Conservation (phyloP, 331 rosid species). For the Quercus lobata region DNA sequence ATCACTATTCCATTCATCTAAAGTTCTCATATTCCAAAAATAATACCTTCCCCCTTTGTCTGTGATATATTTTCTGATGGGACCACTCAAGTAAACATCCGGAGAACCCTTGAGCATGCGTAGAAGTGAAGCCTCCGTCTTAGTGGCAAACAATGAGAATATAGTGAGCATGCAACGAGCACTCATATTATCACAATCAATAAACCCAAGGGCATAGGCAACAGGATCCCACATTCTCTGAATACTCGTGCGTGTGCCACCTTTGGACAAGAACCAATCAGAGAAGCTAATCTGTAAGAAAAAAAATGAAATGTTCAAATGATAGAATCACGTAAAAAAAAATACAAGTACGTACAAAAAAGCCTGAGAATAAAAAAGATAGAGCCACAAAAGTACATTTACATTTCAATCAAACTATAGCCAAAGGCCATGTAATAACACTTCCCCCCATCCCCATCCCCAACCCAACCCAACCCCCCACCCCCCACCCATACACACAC, state of each 20-base stretch:
- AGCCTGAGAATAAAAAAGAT: neutral
- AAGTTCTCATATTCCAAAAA: neutral
- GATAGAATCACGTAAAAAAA: constrained; percentile 17
- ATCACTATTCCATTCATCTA: neutral
- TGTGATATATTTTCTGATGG: constrained; percentile 81
- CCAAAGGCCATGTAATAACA: neutral
- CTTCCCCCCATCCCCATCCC: neutral
- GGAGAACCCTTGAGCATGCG: constrained; percentile 99
- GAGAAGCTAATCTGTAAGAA: constrained; percentile 85
- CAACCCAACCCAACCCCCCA: neutral
- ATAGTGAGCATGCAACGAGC: constrained; percentile 99
- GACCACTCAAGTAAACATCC: constrained; percentile 91
- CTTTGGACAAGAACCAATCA: constrained; percentile 99
- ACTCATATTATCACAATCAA: constrained; percentile 96
- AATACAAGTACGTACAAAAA: neutral
- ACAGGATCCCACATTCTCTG: constrained; percentile 97
- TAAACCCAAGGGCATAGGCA: constrained; percentile 98
- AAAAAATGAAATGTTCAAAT: constrained; percentile 4
- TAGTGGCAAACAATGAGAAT: constrained; percentile 93
- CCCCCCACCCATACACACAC: neutral
- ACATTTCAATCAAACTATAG: neutral
- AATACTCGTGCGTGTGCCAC: constrained; percentile 92
- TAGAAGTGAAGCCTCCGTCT: constrained; percentile 95
- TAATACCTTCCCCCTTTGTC: constrained; percentile 93
- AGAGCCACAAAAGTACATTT: neutral